Evolutionary conservation across 2,329 filamentous ascomycete genomes (phyloP).

Genomic region (Colletotrichum theobromicola): DNA sequence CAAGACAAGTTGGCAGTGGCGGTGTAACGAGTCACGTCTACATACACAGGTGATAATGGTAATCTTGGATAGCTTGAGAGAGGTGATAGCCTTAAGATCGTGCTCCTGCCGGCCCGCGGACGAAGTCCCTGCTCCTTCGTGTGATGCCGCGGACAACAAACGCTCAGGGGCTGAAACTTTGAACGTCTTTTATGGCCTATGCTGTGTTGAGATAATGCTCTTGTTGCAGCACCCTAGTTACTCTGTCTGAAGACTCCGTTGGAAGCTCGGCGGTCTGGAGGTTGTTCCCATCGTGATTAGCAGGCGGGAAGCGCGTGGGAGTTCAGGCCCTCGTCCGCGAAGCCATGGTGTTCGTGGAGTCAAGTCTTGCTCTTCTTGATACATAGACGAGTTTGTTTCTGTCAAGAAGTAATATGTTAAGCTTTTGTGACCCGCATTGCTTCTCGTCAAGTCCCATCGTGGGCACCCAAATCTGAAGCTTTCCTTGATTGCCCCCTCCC

Average conservation of each 20-base stretch:
- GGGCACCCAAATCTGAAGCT: neutral
- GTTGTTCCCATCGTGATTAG: neutral
- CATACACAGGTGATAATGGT: fast-evolving
- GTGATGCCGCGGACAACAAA: neutral
- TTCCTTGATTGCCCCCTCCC: neutral
- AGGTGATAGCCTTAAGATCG: neutral
- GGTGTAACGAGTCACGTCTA: neutral
- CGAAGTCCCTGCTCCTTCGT: neutral
- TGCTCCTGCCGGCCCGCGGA: neutral
- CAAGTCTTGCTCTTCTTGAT: neutral
- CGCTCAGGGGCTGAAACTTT: neutral
- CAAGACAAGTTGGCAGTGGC: neutral
- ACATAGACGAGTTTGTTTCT: neutral
- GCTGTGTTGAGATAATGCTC: neutral
- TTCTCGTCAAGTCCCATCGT: neutral
- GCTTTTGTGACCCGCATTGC: neutral
- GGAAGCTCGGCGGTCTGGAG: neutral
- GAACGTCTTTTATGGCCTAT: neutral
- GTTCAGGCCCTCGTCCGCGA: neutral
- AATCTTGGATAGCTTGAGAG: neutral
- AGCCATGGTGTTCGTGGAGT: neutral
- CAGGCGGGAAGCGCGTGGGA: neutral
- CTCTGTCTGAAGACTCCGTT: neutral
- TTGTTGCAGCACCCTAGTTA: neutral
- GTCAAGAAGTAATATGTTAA: neutral